A percentile compares a stretch with the other conserved stretches of the same genome.
phyloP scores from a whole-genome alignment of 495 filamentous ascomycete genomes.

The Podospora comata region DNA sequence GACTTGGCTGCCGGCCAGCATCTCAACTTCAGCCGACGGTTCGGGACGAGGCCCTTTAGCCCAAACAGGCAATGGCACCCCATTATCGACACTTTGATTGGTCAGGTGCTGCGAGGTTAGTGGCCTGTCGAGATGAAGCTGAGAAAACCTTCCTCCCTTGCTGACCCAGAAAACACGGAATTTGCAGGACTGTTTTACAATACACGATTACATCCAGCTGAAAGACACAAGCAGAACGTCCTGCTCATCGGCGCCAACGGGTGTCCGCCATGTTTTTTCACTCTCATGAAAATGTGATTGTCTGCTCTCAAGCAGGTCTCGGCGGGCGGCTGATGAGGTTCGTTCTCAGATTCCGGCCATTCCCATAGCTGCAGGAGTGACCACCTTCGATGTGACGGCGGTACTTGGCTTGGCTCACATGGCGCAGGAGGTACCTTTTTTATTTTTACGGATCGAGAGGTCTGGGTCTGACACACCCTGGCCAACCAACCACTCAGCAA shows the following conservation, averaged over 20 bases:
- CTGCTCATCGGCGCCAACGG: neutral
- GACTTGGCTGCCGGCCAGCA: conserved; percentile 12
- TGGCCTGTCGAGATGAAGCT: conserved; percentile 10
- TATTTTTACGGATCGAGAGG: neutral
- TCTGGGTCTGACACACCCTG: conserved; percentile 9
- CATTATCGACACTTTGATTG: conserved; percentile 15
- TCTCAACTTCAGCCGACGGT: conserved; percentile 15
- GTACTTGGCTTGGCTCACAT: conserved; percentile 6
- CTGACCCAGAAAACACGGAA: neutral
- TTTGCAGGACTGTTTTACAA: neutral
- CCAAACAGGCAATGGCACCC: conserved; percentile 19
- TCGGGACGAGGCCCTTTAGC: conserved; percentile 23
- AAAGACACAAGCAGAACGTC: neutral
- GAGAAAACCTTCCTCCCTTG: neutral
- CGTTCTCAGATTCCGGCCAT: neutral
- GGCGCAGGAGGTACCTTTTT: conserved; percentile 10
- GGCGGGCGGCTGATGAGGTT: conserved; percentile 1
- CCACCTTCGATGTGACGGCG: neutral
- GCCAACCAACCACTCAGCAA: neutral
- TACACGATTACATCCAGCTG: too few species aligned
- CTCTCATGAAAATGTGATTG: neutral
- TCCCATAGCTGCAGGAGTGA: conserved; percentile 4
- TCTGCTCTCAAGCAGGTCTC: neutral
- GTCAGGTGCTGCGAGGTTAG: neutral
- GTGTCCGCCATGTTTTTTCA: conserved; percentile 8